A percentile compares a stretch with the other conserved stretches of the same genome.
phyloP scores from a whole-genome alignment of 1,139 yeast genomes.

The Pichia terricola region DNA sequence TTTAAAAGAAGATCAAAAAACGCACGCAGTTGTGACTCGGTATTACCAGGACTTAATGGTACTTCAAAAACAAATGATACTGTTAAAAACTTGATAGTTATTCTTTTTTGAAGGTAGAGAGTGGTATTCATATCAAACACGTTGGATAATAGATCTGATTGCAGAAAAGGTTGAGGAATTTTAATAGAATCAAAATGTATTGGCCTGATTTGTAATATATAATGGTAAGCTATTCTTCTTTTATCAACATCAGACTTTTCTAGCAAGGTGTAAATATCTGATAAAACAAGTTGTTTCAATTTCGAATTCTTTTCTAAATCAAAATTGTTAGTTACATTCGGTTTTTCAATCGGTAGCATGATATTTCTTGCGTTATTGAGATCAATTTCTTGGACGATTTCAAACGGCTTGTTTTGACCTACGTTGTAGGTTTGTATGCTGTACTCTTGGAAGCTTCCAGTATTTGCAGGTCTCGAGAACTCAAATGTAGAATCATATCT shows the following conservation, averaged over 20 bases:
- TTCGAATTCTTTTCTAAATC: too few species aligned
- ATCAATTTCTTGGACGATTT: slow-evolving; percentile 1
- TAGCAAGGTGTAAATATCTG: too few species aligned
- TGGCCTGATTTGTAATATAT: slow-evolving; percentile 1
- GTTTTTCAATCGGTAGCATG: neutral
- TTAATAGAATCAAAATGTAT: slow-evolving; percentile 1
- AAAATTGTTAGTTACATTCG: too few species aligned
- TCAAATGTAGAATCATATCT: slow-evolving; percentile 4
- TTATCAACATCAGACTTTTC: too few species aligned
- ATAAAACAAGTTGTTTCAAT: too few species aligned
- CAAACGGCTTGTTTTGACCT: too few species aligned
- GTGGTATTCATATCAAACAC: neutral
- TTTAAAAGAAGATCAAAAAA: slow-evolving; percentile 10
- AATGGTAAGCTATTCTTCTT: too few species aligned
- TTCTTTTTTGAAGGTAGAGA: slow-evolving; percentile 3
- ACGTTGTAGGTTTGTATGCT: neutral
- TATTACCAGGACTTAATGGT: slow-evolving; percentile 1
- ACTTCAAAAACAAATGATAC: slow-evolving; percentile 1
- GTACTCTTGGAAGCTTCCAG: slow-evolving; percentile 18
- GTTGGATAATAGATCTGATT: slow-evolving; percentile 1
- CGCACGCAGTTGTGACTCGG: slow-evolving; percentile 5
- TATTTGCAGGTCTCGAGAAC: slow-evolving; percentile 12
- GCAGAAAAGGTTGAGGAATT: slow-evolving; percentile 1
- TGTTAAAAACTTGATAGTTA: slow-evolving; percentile 1
- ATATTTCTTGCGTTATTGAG: slow-evolving; percentile 7